phyloP scores from a whole-genome alignment of 345 rosid species.

The Euphorbia pulcherrima region DNA sequence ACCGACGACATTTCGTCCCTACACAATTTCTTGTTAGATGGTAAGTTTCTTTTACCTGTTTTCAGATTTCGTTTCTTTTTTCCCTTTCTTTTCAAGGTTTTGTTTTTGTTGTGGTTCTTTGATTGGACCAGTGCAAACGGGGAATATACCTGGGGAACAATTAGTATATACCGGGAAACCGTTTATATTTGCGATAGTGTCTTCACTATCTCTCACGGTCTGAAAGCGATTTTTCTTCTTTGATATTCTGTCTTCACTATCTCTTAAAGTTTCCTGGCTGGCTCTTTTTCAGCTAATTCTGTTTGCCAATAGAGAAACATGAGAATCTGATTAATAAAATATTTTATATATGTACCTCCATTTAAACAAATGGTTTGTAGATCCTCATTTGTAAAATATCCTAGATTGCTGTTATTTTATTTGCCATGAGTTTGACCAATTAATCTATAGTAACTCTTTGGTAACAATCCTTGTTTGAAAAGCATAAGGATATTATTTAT shows the following conservation, averaged over 20 bases:
- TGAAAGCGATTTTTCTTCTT: background rate
- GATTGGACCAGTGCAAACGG: background rate
- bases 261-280: background rate
- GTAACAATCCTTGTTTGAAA: no score
- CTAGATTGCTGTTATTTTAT: background rate
- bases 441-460: background rate
- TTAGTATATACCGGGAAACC: no score
- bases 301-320: background rate
- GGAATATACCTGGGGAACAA: background rate
- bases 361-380: background rate
- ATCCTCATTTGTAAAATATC: background rate
- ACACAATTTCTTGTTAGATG: constrained; percentile 18
- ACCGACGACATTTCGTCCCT: constrained; percentile 22
- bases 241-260: background rate
- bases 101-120: background rate
- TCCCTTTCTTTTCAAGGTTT: background rate
- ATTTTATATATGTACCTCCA: background rate
- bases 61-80: no score
- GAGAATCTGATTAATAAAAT: background rate
- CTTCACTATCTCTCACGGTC: no score
- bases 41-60: constrained; percentile 10
- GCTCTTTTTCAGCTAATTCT: background rate
- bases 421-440: background rate
- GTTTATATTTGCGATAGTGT: no score
- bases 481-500: background rate